Base-by-base conservation (phyloP, 2,329 filamentous ascomycete genomes). In the Bipolaris cookei region DNA sequence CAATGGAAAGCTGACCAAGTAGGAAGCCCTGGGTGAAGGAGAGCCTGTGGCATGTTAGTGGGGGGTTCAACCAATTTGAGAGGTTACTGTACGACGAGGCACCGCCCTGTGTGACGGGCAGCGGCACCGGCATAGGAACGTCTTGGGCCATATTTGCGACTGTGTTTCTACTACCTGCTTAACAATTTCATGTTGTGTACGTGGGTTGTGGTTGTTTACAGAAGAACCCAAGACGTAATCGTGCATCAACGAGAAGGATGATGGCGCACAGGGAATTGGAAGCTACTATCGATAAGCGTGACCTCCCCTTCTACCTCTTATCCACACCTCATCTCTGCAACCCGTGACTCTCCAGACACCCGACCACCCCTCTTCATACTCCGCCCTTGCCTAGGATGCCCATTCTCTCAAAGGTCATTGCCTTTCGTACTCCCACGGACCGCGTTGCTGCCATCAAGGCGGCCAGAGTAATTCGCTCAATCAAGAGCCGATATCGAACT, bases 21-120 rank as follows among this genome's bases (percentile, higher is more conserved):
- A 99, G 87, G 67, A 99, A 89, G 25, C 95, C 95, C 75, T 97
- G 92, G 0, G 92, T 96, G 77, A 98, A 98, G 34, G 92, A 95
- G 66, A 95, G 82, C 38, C 91, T 94, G 71, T 13, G 32, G 52
- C 46, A 41, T 25, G 61, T 70, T 65, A 71, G 67, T 38, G 65
- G 68, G 68, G 52, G 59, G 66, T 59, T 57, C 42, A 39, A 44
- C 21, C 32, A 8, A 25, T 28, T 14, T n/a, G 45, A 20, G 2
- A 43, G 23, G 23, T 25, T n/a, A 30, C 21, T 20, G 55, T 61
- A 65, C 61, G 66, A 66, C 23, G 66, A 67, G 14, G 54, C 53
- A 21, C 61, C 52, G 32, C 45, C 56, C 43, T 65, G 68, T 28
- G 62, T 32, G 16, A 48, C 61, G n/a, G 67, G 64, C 49, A 55